Percentiles rank a stretch among this genome's conserved stretches.
phyloP scores from a whole-genome alignment of 1,284 basidiomycete genomes.

The Cryptococcus amylolentus region DNA sequence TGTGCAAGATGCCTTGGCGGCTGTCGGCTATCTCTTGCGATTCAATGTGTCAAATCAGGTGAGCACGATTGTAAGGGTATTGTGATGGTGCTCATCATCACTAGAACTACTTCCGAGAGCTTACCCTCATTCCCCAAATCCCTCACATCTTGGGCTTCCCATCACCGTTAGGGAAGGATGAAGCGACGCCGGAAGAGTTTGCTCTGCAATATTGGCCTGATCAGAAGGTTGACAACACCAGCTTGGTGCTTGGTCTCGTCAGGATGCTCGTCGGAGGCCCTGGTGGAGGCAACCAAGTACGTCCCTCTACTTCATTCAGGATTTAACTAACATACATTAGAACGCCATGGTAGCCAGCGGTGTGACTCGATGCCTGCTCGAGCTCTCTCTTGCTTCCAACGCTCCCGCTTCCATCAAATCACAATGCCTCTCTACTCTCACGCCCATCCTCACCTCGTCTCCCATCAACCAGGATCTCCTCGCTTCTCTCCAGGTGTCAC shows the following conservation, averaged over 20 bases:
- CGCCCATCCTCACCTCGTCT: constrained; percentile 55
- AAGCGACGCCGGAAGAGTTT: constrained; percentile 80
- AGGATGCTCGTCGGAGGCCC: constrained; percentile 59
- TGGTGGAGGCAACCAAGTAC: constrained; percentile 62
- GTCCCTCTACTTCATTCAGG: background rate
- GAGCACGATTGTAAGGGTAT: constrained; percentile 23
- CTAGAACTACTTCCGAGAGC: constrained; percentile 96
- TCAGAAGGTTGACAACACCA: constrained; percentile 77
- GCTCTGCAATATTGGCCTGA: constrained; percentile 94
- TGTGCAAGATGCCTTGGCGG: constrained; percentile 79
- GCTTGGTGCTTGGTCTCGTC: constrained; percentile 72
- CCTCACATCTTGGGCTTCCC: constrained; percentile 85
- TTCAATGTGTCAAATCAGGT: constrained; percentile 97
- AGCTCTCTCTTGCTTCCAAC: constrained; percentile 86
- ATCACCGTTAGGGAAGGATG: constrained; percentile 60
- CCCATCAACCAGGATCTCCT: constrained; percentile 55
- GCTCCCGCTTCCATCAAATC: constrained; percentile 82
- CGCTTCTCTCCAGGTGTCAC: constrained; percentile 47
- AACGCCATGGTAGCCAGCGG: constrained; percentile 56
- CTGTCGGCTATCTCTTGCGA: constrained; percentile 77
- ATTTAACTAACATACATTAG: constrained; percentile 20
- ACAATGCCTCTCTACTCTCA: constrained; percentile 75
- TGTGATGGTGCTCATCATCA: background rate
- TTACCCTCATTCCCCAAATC: constrained; percentile 73
- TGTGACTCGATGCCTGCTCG: constrained; percentile 77